Base-by-base conservation (phyloP, 306 rosid species). In the Fragaria nilgerrensis region DNA sequence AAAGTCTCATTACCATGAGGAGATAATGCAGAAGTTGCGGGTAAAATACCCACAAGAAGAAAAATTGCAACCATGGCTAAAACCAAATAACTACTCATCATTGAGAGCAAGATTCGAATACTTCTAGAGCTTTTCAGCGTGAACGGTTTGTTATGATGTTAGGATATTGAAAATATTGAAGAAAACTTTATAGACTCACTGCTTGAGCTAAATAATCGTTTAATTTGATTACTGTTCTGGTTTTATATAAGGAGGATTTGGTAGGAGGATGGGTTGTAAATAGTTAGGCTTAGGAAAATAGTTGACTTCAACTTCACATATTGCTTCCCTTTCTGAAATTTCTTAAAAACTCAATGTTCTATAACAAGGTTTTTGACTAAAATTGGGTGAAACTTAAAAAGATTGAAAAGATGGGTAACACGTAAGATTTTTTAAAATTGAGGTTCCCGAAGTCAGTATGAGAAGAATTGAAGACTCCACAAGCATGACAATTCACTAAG, bases 1-100 rank as follows among this genome's bases (percentile, higher is more conserved):
- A 29, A 23, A 4, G 7, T 23, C 65, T 19, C 7, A 53, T 56
- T 85, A 69, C 86, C 86, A 11, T 39, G 53, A 22, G 58, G 36
- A 43, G 44, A 32, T 69, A 19, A 23, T 5, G 80, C 45, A 75
- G 79, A 69, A 25, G 70, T 72, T 32, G 75, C 58, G 4, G 61
- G 52, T 52, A 9, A 9, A 66, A 65, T 20, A 37, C 44, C 56
- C 27, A 45, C 22, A 44, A 74, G 62, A 74, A 84, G 50, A 56
- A 34, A 61, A 25, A 73, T 39, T 20, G 34, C 72, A 8, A 80
- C 13, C 44, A 77, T 36, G 43, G 65, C 77, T 14, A 61, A 61
- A 43, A 82, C 68, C 5, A 50, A 44, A 29, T 49, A 41, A 15
- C 48, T 37, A 37, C 50, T 44, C 86, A 79, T 85, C 81, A 9